Percentiles rank a stretch among this genome's conserved stretches.
These are phyloP conservation scores for Suillus subalutaceus DNA, from an alignment of 768 basidiomycete species.

Conservation along the genomic window DNA sequence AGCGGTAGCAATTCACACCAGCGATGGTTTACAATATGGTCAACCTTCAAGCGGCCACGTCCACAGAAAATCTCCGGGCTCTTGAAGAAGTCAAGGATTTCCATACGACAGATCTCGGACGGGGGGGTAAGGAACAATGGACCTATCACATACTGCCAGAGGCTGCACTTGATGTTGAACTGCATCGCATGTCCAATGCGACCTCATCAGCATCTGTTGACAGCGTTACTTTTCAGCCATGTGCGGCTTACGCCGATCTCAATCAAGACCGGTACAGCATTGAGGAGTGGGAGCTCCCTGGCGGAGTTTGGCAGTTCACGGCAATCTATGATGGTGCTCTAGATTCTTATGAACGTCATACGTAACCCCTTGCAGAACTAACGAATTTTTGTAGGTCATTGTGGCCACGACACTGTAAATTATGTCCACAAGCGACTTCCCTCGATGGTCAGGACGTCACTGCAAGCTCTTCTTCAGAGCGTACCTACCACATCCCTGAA, in stretches of 20 bases:
- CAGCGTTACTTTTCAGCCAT: constrained; percentile 48
- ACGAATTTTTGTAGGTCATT: constrained; percentile 42
- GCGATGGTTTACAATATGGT: constrained; percentile 40
- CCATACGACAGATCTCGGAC: constrained; percentile 55
- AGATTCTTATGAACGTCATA: constrained; percentile 5
- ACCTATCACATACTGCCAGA: constrained; percentile 53
- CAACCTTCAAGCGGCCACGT: constrained; percentile 46
- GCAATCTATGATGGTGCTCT: constrained; percentile 49
- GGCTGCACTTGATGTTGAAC: constrained; percentile 40
- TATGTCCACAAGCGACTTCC: constrained; percentile 45
- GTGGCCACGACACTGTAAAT: constrained; percentile 51
- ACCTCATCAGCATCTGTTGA: constrained; percentile 37
- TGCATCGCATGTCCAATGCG: constrained; percentile 42
- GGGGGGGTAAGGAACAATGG: constrained; percentile 53
- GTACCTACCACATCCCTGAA: constrained; percentile 22
- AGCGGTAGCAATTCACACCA: not conserved
- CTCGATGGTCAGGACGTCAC: constrained; percentile 39
- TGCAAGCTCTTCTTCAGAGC: constrained; percentile 38
- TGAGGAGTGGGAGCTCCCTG: constrained; percentile 44
- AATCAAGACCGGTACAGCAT: constrained; percentile 46
- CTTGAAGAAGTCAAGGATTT: constrained; percentile 58
- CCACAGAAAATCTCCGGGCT: constrained; percentile 50
- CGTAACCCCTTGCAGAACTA: constrained; percentile 11
- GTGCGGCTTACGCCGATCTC: constrained; percentile 34
- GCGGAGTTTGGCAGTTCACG: constrained; percentile 46